Percentiles rank a stretch among this genome's conserved stretches.
These are phyloP conservation scores for Colletotrichum caudatum DNA, from an alignment of 2,329 filamentous ascomycete species.

Conservation along the genomic window DNA sequence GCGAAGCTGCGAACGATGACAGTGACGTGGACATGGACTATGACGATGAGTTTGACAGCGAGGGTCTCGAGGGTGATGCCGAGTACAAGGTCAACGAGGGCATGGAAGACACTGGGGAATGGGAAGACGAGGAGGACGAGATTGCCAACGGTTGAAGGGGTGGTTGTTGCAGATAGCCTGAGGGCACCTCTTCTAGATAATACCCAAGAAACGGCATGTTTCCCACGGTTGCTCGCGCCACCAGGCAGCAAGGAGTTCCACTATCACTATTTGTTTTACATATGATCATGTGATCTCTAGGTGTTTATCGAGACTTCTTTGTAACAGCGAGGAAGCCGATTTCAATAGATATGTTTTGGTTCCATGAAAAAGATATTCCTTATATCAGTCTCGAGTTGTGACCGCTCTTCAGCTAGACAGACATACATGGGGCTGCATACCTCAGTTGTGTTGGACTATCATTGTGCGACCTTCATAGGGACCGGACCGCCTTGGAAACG, in stretches of 20 bases:
- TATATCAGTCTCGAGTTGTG: too few species aligned
- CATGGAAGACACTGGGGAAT: conserved; percentile 64
- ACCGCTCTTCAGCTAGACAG: too few species aligned
- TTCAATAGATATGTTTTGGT: too few species aligned
- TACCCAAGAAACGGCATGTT: conserved; percentile 31
- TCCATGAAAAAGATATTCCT: too few species aligned
- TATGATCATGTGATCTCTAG: too few species aligned
- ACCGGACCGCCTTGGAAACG: too few species aligned
- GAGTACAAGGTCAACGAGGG: conserved; percentile 62
- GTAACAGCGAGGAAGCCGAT: too few species aligned
- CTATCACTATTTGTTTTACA: background rate
- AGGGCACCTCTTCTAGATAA: conserved; percentile 12
- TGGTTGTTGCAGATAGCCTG: background rate
- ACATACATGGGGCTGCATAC: too few species aligned
- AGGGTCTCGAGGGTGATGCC: conserved; percentile 62
- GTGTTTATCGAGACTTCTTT: too few species aligned
- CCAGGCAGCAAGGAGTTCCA: too few species aligned
- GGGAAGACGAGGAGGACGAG: conserved; percentile 64
- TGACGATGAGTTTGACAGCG: conserved; percentile 64
- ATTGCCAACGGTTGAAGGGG: conserved; percentile 47
- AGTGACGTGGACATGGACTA: conserved; percentile 58
- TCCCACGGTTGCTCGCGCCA: background rate
- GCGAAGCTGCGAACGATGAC: conserved; percentile 49
- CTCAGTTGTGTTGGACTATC: too few species aligned
- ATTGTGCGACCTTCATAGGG: too few species aligned